These are phyloP conservation scores for Erodium texanum DNA, from an alignment of 441 rosid genomes.

Conservation along the genomic window DNA sequence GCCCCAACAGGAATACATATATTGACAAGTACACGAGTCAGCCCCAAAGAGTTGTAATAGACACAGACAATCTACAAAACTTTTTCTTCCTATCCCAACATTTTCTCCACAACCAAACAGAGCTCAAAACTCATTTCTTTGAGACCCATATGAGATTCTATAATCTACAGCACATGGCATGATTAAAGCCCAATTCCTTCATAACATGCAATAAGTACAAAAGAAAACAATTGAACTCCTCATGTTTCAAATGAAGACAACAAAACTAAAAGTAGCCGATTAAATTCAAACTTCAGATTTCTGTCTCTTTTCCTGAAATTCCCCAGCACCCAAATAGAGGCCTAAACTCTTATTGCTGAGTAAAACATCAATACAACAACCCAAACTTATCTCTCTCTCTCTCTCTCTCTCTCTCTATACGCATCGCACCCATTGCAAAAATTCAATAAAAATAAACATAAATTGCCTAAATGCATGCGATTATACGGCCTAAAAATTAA, in stretches of 20 bases:
- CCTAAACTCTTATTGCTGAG: background rate
- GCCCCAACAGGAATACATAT: too few relatives aligned
- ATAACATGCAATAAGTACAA: background rate
- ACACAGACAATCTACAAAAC: background rate
- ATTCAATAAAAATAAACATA: background rate
- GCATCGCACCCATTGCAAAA: background rate
- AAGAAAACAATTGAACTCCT: background rate
- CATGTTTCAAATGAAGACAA: background rate
- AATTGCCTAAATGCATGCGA: background rate
- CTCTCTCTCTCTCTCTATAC: background rate
- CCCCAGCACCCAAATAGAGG: constrained; percentile 15
- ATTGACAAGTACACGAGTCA: too few relatives aligned
- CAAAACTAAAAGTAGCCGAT: background rate
- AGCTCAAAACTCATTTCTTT: constrained; percentile 3
- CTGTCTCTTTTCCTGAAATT: constrained; percentile 1
- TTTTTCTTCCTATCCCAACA: background rate
- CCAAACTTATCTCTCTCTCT: too few relatives aligned
- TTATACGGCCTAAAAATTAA: background rate
- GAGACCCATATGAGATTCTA: constrained; percentile 4
- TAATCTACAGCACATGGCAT: background rate
- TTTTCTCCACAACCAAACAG: constrained; percentile 17
- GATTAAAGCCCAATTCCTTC: background rate
- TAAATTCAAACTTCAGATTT: constrained; percentile 1
- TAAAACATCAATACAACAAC: background rate
- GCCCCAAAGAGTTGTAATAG: too few relatives aligned